Conservation (phyloP, 768 basidiomycete genomes). For the Mycena maculata region DNA sequence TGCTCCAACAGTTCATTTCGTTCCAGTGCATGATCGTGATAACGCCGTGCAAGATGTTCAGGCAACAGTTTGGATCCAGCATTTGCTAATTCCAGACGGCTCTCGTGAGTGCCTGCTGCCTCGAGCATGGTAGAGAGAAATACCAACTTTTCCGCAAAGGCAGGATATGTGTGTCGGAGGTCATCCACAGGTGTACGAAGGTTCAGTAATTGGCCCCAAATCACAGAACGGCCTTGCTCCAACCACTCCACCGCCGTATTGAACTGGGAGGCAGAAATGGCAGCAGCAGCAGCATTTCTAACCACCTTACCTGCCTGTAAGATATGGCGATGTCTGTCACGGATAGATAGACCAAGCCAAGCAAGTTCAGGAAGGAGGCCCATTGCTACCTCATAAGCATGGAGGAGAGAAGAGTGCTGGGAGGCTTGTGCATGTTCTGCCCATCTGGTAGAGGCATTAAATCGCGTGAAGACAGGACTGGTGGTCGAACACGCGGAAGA, state of each 20-base stretch:
- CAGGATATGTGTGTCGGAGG: constrained; percentile 22
- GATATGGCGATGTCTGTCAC: not conserved
- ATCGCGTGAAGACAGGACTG: not conserved
- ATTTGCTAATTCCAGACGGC: not conserved
- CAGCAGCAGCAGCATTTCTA: constrained; percentile 40
- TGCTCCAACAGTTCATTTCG: not conserved
- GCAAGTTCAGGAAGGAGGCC: constrained; percentile 20
- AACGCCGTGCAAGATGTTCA: too few species aligned
- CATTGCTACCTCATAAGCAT: constrained; percentile 34
- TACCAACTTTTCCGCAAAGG: constrained; percentile 26
- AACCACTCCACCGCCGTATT: constrained; percentile 49
- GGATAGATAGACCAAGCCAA: constrained; percentile 14
- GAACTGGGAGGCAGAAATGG: constrained; percentile 34
- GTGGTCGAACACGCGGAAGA: not conserved
- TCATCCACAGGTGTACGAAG: constrained; percentile 36
- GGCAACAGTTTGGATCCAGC: not conserved
- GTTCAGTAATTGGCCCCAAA: constrained; percentile 43
- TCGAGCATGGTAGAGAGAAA: not conserved
- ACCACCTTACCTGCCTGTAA: not conserved
- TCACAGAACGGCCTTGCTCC: constrained; percentile 43
- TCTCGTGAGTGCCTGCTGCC: not conserved
- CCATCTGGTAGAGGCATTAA: not conserved
- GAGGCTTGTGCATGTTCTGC: not conserved
- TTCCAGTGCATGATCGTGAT: not conserved
- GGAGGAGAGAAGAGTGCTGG: not conserved